Conservation (phyloP, 768 basidiomycete genomes). For the Kwoniella mangroviensis region DNA sequence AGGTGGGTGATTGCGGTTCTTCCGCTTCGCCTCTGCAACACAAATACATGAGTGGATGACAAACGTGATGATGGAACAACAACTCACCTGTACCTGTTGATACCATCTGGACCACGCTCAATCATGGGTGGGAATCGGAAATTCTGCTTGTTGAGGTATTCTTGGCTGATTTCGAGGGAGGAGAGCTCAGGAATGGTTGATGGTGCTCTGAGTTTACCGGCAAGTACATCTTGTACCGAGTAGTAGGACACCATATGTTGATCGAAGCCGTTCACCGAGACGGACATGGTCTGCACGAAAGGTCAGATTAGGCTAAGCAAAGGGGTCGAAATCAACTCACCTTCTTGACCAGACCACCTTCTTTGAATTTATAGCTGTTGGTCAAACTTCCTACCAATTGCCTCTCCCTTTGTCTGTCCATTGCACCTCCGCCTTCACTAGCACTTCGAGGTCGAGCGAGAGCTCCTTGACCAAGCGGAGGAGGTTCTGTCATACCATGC, state of each 20-base stretch:
- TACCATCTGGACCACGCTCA: conserved; percentile 80
- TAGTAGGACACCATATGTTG: conserved; percentile 97
- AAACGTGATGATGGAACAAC: neutral
- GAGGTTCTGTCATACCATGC: conserved; percentile 14
- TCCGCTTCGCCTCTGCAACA: conserved; percentile 25
- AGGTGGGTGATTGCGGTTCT: conserved; percentile 27
- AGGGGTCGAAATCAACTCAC: conserved; percentile 60
- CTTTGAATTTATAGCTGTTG: conserved; percentile 90
- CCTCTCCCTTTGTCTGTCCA: conserved; percentile 78
- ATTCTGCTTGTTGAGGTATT: conserved; percentile 86
- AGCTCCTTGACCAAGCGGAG: conserved; percentile 36
- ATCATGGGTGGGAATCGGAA: conserved; percentile 90
- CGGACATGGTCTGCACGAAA: conserved; percentile 76
- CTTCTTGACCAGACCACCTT: conserved; percentile 95
- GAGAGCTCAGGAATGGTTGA: conserved; percentile 86
- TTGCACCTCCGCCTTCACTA: conserved; percentile 56
- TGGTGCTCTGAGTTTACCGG: conserved; percentile 83
- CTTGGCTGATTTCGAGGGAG: conserved; percentile 79
- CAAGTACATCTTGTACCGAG: conserved; percentile 85
- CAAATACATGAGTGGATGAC: conserved; percentile 4
- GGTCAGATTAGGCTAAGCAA: conserved; percentile 11
- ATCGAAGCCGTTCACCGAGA: conserved; percentile 79
- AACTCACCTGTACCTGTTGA: conserved; percentile 69
- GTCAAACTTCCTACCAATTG: conserved; percentile 87
- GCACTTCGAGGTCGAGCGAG: conserved; percentile 41